These are phyloP conservation scores for Albugo candida DNA, from an alignment of 352 stramenopile species.

Conservation along the genomic window DNA sequence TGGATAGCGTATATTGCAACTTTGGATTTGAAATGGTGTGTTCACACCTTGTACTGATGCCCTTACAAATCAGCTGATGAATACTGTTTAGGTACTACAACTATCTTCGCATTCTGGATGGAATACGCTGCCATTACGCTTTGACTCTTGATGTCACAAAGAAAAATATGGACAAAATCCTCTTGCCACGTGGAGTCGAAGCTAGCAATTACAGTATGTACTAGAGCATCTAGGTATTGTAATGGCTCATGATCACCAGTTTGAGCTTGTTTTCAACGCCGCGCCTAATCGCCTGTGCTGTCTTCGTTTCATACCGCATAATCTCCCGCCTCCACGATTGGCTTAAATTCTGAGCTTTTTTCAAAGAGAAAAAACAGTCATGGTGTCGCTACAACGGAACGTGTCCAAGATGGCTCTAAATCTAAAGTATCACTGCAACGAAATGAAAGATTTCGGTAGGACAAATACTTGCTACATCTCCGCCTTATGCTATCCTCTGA, in stretches of 20 bases:
- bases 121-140: conserved; percentile 57
- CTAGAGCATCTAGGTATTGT: conserved; percentile 12
- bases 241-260: background rate
- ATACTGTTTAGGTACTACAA: conserved; percentile 26
- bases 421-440: too few species aligned
- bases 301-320: too few species aligned
- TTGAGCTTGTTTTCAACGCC: background rate
- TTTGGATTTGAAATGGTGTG: conserved; percentile 65
- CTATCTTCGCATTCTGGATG: conserved; percentile 39
- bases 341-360: too few species aligned
- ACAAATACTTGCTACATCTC: too few species aligned
- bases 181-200: conserved; percentile 36
- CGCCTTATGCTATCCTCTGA: too few species aligned
- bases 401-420: too few species aligned
- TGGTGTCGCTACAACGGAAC: too few species aligned
- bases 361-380: too few species aligned
- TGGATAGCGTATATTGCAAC: conserved; percentile 44
- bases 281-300: too few species aligned
- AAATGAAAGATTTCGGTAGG: too few species aligned
- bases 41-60: background rate
- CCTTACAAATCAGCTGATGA: background rate
- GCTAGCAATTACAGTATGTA: conserved; percentile 65
- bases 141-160: conserved; percentile 41
- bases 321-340: too few species aligned
- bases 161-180: conserved; percentile 73